Conservation (phyloP, 345 rosid genomes). For the Bruguiera parviflora region DNA sequence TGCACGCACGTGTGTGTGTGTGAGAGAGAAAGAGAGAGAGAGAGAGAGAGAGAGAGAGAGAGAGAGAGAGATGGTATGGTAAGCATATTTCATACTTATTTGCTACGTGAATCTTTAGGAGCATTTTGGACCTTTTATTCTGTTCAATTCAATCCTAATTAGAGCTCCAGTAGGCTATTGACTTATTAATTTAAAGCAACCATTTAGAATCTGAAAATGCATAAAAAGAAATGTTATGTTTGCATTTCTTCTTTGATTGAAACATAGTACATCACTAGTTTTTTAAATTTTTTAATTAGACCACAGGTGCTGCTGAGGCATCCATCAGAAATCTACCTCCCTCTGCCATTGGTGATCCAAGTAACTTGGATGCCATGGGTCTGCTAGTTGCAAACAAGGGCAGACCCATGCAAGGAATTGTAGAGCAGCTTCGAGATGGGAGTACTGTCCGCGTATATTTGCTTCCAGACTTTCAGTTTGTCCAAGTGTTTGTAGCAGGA, state of each 20-base stretch:
- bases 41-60: too few species aligned
- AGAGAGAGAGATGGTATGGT: too few species aligned
- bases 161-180: too few species aligned
- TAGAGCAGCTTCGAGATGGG: slow-evolving; percentile 96
- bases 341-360: slow-evolving; percentile 84
- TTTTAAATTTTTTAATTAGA: slow-evolving; percentile 16
- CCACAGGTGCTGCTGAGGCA: slow-evolving; percentile 76
- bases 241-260: neutral
- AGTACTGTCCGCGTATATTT: slow-evolving; percentile 82
- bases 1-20: too few species aligned
- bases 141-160: too few species aligned
- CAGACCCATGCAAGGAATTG: slow-evolving; percentile 77
- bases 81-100: too few species aligned
- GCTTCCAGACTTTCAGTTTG: slow-evolving; percentile 96
- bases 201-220: too few species aligned
- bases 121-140: too few species aligned
- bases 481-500: slow-evolving; percentile 96
- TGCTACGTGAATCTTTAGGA: too few species aligned
- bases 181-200: too few species aligned
- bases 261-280: neutral
- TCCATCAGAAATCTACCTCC: slow-evolving; percentile 84
- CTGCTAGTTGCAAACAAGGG: slow-evolving; percentile 78
- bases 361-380: slow-evolving; percentile 81
- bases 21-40: too few species aligned
- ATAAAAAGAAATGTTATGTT: neutral